These are phyloP conservation scores for Allomyces javanicus DNA, from an alignment of 192 early-diverging fungal species.

Conservation along the genomic window DNA sequence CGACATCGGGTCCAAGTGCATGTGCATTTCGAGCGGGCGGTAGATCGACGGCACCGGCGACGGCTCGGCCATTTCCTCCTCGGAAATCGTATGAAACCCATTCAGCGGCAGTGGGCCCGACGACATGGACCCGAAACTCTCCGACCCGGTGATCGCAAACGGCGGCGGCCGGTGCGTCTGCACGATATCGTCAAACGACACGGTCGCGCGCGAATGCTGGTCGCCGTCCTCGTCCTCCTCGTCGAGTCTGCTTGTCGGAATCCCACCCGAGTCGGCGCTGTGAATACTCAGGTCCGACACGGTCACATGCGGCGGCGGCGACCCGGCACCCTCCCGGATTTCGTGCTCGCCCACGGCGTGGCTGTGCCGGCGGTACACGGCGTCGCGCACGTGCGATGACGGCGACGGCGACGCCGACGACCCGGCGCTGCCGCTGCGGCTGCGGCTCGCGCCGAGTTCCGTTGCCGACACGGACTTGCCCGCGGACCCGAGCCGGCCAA, in stretches of 20 bases:
- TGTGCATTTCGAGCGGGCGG: neutral
- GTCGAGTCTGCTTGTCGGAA: neutral
- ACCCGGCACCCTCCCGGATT: neutral
- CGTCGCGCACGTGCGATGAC: too few species aligned
- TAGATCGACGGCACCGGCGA: neutral
- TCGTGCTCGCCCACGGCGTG: neutral
- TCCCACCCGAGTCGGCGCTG: neutral
- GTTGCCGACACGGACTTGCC: neutral
- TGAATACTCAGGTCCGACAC: neutral
- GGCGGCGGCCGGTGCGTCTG: neutral
- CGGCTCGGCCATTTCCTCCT: neutral
- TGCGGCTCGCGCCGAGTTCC: too few species aligned
- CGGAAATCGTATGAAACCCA: neutral
- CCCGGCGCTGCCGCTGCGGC: too few species aligned
- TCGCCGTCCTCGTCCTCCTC: neutral
- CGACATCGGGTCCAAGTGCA: too few species aligned
- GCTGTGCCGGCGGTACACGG: neutral
- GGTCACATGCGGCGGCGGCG: neutral
- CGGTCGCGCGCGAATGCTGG: neutral
- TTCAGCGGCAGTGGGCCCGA: neutral
- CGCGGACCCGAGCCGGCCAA: neutral
- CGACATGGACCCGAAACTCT: neutral
- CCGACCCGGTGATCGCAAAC: neutral
- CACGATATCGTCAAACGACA: neutral
- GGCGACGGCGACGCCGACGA: too few species aligned